Evolutionary conservation across 768 basidiomycete genomes (phyloP), one percentile per base, ranked within the genome.

Genomic region (Sporobolomyces phaffii): DNA sequence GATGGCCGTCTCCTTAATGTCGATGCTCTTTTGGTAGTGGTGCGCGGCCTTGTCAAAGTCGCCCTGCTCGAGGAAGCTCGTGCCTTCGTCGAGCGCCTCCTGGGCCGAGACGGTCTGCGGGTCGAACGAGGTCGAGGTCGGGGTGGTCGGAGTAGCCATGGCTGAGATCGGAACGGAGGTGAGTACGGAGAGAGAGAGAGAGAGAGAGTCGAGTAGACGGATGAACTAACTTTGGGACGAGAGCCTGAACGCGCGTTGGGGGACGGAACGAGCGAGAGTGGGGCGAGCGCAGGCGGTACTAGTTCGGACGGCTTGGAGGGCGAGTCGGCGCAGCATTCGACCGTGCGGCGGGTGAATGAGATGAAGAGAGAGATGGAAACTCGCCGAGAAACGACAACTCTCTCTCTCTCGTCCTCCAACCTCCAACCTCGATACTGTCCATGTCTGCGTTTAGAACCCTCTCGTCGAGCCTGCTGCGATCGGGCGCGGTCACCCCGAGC

Each of bases 1-100:
- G 48, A 72, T 65, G n/a, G 45, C 41, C 2, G 60, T 65, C 45
- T 59, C 43, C 52, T 72, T 68, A 51, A 69, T 53, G 15, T 29
- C 48, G 22, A 72, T 50, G 43, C 67, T 69, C 47, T 31, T 29
- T 41, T 62, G 13, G 54, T 68, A 72, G 17, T 29, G 36, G 31
- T n/a, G 20, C 1, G 41, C 22, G 1, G 71, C 71, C 0, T 44
- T 38, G 4, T 31, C 60, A 31, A 72, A 60, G 48, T 72, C 67
- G 1, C 67, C 71, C 40, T 43, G 33, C 29, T 60, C 40, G 40
- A 72, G 64, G 8, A 38, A 60, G 18, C 51, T 22, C 5, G 64
- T 72, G 6, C 71, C 71, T 17, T 59, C 57, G 50, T 72, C 71
- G 43, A 72, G 58, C 0, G 57, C 64, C 3, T 63, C n/a, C 48